These are phyloP conservation scores for Candida neerlandica DNA, from an alignment of 1,139 yeast species.

Conservation along the genomic window DNA sequence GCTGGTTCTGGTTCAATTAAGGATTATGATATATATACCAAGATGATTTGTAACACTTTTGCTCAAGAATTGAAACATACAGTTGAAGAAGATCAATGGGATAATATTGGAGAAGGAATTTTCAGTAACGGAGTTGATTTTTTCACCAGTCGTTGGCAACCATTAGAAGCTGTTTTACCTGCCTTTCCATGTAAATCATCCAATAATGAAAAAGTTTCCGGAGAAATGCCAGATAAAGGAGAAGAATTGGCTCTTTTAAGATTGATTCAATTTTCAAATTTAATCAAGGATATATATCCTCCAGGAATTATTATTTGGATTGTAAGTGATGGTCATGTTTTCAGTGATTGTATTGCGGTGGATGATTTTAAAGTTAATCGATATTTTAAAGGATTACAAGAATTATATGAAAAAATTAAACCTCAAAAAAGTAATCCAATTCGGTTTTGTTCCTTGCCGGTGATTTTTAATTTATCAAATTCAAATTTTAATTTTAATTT, in stretches of 20 bases:
- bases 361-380: conserved; percentile 55
- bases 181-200: conserved; percentile 70
- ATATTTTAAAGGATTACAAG: conserved; percentile 47
- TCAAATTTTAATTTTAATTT: conserved; percentile 20
- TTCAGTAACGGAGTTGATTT: conserved; percentile 46
- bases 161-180: conserved; percentile 60
- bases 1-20: no score
- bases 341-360: conserved; percentile 59
- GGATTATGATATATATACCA: conserved; percentile 17
- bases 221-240: conserved; percentile 52
- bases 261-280: conserved; percentile 32
- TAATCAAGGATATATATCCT: conserved; percentile 44
- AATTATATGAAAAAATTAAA: conserved; percentile 35
- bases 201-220: conserved; percentile 54
- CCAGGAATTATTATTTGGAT: conserved; percentile 60
- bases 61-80: conserved; percentile 50
- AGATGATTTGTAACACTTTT: conserved; percentile 32
- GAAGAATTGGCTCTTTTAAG: conserved; percentile 41
- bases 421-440: conserved; percentile 27
- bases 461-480: conserved; percentile 31
- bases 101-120: conserved; percentile 41
- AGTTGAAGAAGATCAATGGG: conserved; percentile 52
- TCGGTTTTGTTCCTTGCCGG: conserved; percentile 38
- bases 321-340: conserved; percentile 68
- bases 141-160: conserved; percentile 49